Conservation (phyloP, 192 early-diverging fungal species). For the Gonapodya prolifera region DNA sequence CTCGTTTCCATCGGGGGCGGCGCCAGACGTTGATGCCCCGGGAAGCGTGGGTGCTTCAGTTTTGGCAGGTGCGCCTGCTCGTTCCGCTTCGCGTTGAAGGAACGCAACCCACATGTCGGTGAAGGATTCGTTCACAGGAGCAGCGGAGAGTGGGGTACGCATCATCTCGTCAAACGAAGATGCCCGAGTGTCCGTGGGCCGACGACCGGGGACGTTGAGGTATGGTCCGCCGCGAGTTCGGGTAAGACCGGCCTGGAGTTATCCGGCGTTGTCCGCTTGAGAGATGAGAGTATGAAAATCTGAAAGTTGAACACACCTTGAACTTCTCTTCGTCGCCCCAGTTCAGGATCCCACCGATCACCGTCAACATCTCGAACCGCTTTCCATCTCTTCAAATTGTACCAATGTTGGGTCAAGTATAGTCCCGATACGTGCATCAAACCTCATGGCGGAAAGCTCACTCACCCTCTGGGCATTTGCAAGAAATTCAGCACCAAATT, state of each 20-base stretch:
- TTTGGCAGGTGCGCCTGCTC: too few relatives aligned
- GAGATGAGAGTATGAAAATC: neutral
- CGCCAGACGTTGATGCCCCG: too few relatives aligned
- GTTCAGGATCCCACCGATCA: constrained; percentile 80
- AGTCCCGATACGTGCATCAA: too few relatives aligned
- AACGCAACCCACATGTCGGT: constrained; percentile 73
- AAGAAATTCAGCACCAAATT: constrained; percentile 84
- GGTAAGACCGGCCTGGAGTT: constrained; percentile 39
- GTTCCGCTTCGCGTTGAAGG: too few relatives aligned
- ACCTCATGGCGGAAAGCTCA: too few relatives aligned
- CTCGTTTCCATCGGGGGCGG: too few relatives aligned
- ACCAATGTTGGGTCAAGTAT: too few relatives aligned
- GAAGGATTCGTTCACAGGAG: constrained; percentile 41
- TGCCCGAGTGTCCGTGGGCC: neutral
- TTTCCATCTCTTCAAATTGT: too few relatives aligned
- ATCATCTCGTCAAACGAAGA: neutral
- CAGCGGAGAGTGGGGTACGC: neutral
- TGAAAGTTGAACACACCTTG: constrained; percentile 10
- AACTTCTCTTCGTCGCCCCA: constrained; percentile 79
- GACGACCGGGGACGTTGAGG: constrained; percentile 20
- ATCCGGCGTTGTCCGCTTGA: neutral
- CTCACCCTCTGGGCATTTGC: constrained; percentile 68
- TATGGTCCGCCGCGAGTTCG: constrained; percentile 43
- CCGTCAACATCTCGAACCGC: constrained; percentile 78
- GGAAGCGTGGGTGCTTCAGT: too few relatives aligned